Percentiles rank a stretch among this genome's conserved stretches.
These are phyloP conservation scores for Cenchrus fungigraminus DNA, from an alignment of 176 grass and related monocot genomes.

Conservation along the genomic window DNA sequence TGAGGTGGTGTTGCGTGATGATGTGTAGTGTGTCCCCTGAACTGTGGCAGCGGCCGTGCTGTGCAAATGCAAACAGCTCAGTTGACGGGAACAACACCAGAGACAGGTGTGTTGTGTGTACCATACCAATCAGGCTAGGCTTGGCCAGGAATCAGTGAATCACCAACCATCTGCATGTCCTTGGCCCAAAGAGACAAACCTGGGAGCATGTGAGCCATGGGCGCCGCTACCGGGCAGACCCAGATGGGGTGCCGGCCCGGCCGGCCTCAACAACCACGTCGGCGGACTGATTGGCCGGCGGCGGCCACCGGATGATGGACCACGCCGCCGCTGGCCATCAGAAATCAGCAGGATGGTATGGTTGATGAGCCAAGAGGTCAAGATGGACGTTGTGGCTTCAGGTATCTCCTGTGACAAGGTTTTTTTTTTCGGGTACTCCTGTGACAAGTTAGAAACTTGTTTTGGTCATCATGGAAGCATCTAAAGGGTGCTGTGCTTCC, in stretches of 20 bases:
- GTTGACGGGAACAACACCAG: slow-evolving; percentile 22
- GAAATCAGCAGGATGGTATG: not conserved
- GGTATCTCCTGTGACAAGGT: not conserved
- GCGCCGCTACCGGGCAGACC: not conserved
- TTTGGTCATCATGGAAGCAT: not conserved
- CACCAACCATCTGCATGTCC: not conserved
- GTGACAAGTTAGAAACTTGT: no score
- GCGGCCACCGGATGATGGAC: slow-evolving; percentile 24
- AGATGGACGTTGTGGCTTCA: not conserved
- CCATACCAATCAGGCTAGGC: not conserved
- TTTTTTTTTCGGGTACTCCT: no score
- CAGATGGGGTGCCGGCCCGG: slow-evolving; percentile 39
- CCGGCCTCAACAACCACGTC: slow-evolving; percentile 21
- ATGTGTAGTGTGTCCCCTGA: slow-evolving; percentile 25
- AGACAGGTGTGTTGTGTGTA: slow-evolving; percentile 37
- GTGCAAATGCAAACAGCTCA: slow-evolving; percentile 31
- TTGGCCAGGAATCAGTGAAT: not conserved
- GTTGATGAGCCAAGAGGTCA: not conserved
- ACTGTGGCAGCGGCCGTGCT: slow-evolving; percentile 12
- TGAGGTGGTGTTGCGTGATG: slow-evolving; percentile 18
- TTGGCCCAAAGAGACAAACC: slow-evolving; percentile 42
- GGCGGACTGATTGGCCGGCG: slow-evolving; percentile 35
- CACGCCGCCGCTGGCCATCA: not conserved
- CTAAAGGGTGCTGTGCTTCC: not conserved
- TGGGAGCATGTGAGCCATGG: slow-evolving; percentile 46